A percentile compares a stretch with the other conserved stretches of the same genome.
phyloP scores from a whole-genome alignment of 164 flowering plant genomes.

The Aristolochia californica region DNA sequence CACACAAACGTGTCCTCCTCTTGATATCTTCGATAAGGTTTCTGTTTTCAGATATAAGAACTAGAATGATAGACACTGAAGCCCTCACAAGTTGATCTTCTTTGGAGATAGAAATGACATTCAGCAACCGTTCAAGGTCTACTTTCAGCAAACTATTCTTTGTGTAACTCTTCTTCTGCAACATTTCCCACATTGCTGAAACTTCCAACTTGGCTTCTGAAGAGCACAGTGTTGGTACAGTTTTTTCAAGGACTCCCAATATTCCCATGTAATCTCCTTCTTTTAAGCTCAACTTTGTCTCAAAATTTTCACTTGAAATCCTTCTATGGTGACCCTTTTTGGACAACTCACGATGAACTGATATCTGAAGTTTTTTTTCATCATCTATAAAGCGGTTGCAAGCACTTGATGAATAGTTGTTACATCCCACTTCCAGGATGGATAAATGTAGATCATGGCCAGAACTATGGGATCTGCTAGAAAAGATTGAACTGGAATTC shows the following conservation, averaged over 20 bases:
- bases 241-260: constrained; percentile 28
- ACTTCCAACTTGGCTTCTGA: constrained; percentile 38
- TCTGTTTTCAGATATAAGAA: constrained; percentile 30
- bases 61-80: constrained; percentile 41
- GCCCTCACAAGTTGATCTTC: constrained; percentile 45
- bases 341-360: constrained; percentile 11
- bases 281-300: background rate
- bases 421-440: constrained; percentile 12
- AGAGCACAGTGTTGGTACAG: constrained; percentile 41
- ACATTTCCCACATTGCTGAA: constrained; percentile 31
- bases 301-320: background rate
- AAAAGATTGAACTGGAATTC: constrained; percentile 9
- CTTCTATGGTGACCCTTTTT: constrained; percentile 6
- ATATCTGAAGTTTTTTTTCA: constrained; percentile 9
- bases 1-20: constrained; percentile 36
- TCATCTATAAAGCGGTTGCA: constrained; percentile 15
- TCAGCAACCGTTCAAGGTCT: constrained; percentile 42
- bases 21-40: constrained; percentile 43
- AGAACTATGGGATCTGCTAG: constrained; percentile 21
- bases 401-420: constrained; percentile 8
- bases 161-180: constrained; percentile 33
- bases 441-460: constrained; percentile 21
- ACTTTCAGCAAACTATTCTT: constrained; percentile 33
- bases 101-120: constrained; percentile 46
- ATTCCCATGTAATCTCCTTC: constrained; percentile 17